Evolutionary conservation across 768 basidiomycete species (phyloP), one percentile per base, ranked within the genome.

Genomic region (Boletus edulis): DNA sequence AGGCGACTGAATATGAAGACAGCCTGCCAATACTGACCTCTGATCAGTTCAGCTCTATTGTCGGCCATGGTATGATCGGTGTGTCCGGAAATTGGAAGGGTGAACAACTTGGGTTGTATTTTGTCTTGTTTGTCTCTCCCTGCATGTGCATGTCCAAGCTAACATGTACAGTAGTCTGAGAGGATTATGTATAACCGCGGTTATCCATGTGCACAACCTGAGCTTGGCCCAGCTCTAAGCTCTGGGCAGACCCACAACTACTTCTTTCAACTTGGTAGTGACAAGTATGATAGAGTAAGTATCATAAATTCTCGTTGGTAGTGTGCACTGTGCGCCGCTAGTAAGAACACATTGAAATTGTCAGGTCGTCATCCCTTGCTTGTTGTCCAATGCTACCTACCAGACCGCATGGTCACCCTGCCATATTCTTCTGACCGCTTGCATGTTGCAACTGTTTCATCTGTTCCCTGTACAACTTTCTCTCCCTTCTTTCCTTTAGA

Each of bases 11-110:
- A 39, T n/a, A 38, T 24, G 11, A 48, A 40, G 18, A 8, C n/a
- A 29, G n/a, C 3, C 5, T 4, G 10, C n/a, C n/a, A n/a, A 20
- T 34, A 51, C 65, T 48, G n/a, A 73, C 70, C 67, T 64, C 61
- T 66, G 43, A 73, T 64, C 43, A 73, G 46, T 49, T 71, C 71
- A 51, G 68, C 61, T 59, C 68, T 69, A 52, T 72, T 53, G 69
- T 68, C 68, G 40, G 70, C 66, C 71, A 71, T 71, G 41, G 52
- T 63, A 37, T 37, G 15, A 14, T 37, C 35, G 35, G 18, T 42
- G 39, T 20, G 41, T 20, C 34, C 20, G 32, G 49, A 49, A 51
- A 40, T 45, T 49, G 44, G 45, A 51, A 52, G 48, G 34, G 32
- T 15, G 13, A 18, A 12, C 18, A 34, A 34, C 27, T 6, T 24